Base-by-base conservation (phyloP, 169 alveolate species). In the Theileria annulata region DNA sequence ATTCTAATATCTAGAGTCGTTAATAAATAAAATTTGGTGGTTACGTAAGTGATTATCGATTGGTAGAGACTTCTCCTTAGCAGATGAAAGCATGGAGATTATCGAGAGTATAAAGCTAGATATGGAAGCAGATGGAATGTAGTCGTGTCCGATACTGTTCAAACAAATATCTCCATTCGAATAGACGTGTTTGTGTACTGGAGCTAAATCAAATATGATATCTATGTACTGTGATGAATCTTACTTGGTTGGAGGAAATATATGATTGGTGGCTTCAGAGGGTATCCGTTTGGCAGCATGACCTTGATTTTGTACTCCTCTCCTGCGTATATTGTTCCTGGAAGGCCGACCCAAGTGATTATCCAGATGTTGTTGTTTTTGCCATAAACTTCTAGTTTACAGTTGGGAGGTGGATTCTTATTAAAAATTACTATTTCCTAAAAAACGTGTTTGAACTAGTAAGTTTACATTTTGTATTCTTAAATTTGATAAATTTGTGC, bases 121-220 rank as follows among this genome's bases (percentile, higher is more conserved):
- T n/a, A 93, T 81, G 13, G 95, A 85, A 30, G 93, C 88, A 30
- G 92, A 85, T 12, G 96, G 96, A 33, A 86, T 59, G 79, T 93
- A 93, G 80, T 93, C 96, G 30, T 89, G 73, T 35, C 96, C 95
- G 51, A 93, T 80, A 60, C 90, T 71, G 60, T 93, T 92, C 78
- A 93, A 69, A 66, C 96, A 93, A 37, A 93, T 89, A 67, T 91
- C 95, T 23, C 96, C 96, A 78, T 93, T 93, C 42, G 95, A 83
- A 87, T 93, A 93, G 51, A 93, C 95, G 79, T 93, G 96, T 5
- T 93, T 82, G 66, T 92, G 95, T 15, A 79, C 89, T 23, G 96
- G 95, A 47, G 95, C 95, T 84, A 91, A 78, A 49, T n/a, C n/a
- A 47, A 19, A 33, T 30, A 68, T 30, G 49, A 15, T 28, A 25